Evolutionary conservation across 768 basidiomycete genomes (phyloP).

Genomic region (Russula compacta): DNA sequence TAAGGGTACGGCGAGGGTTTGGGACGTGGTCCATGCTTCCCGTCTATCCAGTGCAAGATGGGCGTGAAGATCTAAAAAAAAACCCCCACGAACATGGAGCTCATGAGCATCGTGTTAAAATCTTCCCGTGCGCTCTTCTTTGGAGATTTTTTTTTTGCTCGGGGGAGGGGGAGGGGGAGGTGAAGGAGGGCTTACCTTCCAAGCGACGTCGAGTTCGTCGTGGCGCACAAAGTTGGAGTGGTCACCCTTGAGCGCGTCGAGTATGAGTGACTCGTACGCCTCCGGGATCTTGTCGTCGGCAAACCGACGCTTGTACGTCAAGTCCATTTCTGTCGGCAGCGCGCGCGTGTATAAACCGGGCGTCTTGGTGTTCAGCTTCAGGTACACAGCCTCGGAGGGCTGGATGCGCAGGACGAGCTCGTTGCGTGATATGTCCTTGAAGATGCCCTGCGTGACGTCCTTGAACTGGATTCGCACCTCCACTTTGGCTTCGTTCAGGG

Average conservation of each 20-base stretch:
- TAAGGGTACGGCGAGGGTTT: conserved; percentile 77
- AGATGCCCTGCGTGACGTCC: conserved; percentile 94
- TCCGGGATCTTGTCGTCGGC: conserved; percentile 87
- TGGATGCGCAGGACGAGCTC: conserved; percentile 97
- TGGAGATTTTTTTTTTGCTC: no score
- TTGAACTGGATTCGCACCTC: conserved; percentile 98
- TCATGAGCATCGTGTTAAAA: not conserved
- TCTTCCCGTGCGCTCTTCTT: not conserved
- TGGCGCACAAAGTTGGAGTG: conserved; percentile 98
- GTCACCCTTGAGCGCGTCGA: conserved; percentile 95
- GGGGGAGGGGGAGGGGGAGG: not conserved
- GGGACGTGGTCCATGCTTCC: conserved; percentile 54
- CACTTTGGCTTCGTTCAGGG: conserved; percentile 96
- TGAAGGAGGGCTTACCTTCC: conserved; percentile 58
- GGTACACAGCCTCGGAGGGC: conserved; percentile 91
- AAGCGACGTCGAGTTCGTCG: conserved; percentile 94
- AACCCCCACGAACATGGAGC: not conserved
- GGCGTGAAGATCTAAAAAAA: conserved; percentile 77
- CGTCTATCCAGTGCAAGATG: conserved; percentile 94
- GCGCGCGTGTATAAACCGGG: conserved; percentile 87
- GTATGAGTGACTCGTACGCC: conserved; percentile 91
- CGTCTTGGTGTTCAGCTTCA: conserved; percentile 93
- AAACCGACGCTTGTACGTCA: conserved; percentile 96
- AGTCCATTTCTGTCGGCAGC: conserved; percentile 94
- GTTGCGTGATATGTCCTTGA: conserved; percentile 92